Conservation (phyloP, 192 early-diverging fungal species). For the Mortierella claussenii region DNA sequence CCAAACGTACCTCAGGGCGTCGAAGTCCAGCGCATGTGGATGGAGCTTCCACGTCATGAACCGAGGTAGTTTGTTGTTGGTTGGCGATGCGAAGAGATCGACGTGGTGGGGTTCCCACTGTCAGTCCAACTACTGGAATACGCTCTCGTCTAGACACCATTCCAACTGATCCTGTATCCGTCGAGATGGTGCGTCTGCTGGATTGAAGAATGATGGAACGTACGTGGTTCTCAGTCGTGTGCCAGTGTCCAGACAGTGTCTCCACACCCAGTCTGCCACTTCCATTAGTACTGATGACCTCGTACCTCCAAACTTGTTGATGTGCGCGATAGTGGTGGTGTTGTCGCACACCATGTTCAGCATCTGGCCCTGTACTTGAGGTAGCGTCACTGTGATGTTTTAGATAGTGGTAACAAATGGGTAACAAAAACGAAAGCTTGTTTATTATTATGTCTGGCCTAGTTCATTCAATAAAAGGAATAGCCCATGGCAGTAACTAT, state of each 20-base stretch:
- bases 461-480: too few relatives aligned
- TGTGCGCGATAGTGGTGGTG: constrained; percentile 17
- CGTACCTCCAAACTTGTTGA: constrained; percentile 42
- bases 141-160: too few relatives aligned
- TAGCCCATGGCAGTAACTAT: too few relatives aligned
- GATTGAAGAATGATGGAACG: constrained; percentile 35
- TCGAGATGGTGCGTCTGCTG: constrained; percentile 29
- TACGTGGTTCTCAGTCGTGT: constrained; percentile 18
- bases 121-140: too few relatives aligned
- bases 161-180: constrained; percentile 12
- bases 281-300: constrained; percentile 4
- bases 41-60: constrained; percentile 42
- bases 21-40: constrained; percentile 5
- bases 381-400: constrained; percentile 5
- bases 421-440: too few relatives aligned
- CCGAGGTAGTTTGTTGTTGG: constrained; percentile 6
- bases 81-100: constrained; percentile 43
- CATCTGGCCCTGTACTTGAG: neutral
- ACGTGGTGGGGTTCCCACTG: constrained; percentile 26
- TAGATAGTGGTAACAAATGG: too few relatives aligned
- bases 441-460: too few relatives aligned
- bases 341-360: constrained; percentile 31
- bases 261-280: constrained; percentile 4
- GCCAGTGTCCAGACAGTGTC: constrained; percentile 6
- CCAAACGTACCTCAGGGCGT: constrained; percentile 28